These are phyloP conservation scores for Solanum raphanifolium DNA, from an alignment of 257 asterid species.

Conservation along the genomic window DNA sequence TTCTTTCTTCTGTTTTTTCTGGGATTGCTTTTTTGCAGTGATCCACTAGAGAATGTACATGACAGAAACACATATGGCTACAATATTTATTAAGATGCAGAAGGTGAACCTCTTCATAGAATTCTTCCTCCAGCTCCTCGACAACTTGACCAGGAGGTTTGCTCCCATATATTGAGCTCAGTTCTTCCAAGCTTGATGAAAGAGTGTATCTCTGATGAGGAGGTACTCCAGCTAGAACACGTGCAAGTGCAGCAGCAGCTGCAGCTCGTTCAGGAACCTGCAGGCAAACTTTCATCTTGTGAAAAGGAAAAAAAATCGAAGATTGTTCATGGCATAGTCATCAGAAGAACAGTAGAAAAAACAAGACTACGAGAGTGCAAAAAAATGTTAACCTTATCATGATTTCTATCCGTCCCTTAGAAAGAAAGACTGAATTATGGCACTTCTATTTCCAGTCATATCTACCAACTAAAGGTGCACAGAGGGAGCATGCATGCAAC, in stretches of 20 bases:
- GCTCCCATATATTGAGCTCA: slow-evolving; percentile 81
- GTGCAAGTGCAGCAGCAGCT: slow-evolving; percentile 97
- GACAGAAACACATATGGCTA: background rate
- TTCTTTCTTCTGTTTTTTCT: background rate
- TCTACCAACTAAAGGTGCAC: background rate
- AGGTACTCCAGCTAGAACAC: slow-evolving; percentile 87
- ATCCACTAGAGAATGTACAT: slow-evolving; percentile 2
- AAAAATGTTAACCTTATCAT: background rate
- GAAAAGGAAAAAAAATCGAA: background rate
- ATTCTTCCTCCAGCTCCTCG: slow-evolving; percentile 81
- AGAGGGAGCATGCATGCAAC: background rate
- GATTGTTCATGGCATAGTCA: background rate
- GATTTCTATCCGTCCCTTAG: background rate
- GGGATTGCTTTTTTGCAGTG: background rate
- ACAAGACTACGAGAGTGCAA: background rate
- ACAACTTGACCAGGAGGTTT: slow-evolving; percentile 42
- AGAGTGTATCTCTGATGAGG: slow-evolving; percentile 81
- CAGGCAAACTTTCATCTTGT: background rate
- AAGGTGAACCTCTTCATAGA: slow-evolving; percentile 74
- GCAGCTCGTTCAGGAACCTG: slow-evolving; percentile 99
- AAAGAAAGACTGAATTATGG: background rate
- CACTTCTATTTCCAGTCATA: background rate
- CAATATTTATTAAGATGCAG: slow-evolving; percentile 3
- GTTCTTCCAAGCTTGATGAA: slow-evolving; percentile 73
- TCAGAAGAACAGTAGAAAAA: background rate